phyloP scores from a whole-genome alignment of 495 filamentous ascomycete genomes.

The Xylaria flabelliformis region DNA sequence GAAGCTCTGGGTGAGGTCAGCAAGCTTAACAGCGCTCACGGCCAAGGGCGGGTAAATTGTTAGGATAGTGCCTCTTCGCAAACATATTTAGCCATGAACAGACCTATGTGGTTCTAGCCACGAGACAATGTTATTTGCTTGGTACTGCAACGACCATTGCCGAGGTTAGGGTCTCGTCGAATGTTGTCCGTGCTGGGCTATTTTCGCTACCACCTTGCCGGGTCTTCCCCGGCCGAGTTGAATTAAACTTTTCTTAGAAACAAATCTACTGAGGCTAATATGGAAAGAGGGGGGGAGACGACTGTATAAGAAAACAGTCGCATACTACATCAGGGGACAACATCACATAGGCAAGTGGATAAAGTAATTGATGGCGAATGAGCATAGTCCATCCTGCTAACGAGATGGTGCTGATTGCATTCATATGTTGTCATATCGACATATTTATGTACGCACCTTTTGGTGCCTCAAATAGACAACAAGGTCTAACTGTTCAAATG shows the following conservation, averaged over 20 bases:
- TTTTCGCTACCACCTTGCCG: slow-evolving; percentile 18
- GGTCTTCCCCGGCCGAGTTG: slow-evolving; percentile 14
- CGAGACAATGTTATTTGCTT: neutral
- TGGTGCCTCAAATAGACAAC: slow-evolving; percentile 19
- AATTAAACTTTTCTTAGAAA: neutral
- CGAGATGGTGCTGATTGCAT: slow-evolving; percentile 43
- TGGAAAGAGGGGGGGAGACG: neutral
- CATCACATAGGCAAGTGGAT: slow-evolving; percentile 3
- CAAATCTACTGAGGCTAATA: slow-evolving; percentile 16
- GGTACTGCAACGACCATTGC: slow-evolving; percentile 4
- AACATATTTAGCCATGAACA: slow-evolving; percentile 35
- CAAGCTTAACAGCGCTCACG: slow-evolving; percentile 23
- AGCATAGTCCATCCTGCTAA: slow-evolving; percentile 38
- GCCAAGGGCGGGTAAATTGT: slow-evolving; percentile 42
- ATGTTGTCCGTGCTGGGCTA: neutral
- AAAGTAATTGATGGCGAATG: slow-evolving; percentile 31
- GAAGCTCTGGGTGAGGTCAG: slow-evolving; percentile 27
- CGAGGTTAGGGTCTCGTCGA: neutral
- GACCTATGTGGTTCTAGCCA: slow-evolving; percentile 29
- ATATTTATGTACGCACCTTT: slow-evolving; percentile 16
- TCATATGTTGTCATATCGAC: slow-evolving; percentile 28
- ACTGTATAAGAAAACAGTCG: neutral
- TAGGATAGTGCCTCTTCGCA: slow-evolving; percentile 36
- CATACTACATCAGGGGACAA: neutral
- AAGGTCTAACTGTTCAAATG: slow-evolving; percentile 15